Percentiles rank a stretch among this genome's conserved stretches.
Conservation (phyloP, 305 asterid genomes). For the Rubia peregrina region DNA sequence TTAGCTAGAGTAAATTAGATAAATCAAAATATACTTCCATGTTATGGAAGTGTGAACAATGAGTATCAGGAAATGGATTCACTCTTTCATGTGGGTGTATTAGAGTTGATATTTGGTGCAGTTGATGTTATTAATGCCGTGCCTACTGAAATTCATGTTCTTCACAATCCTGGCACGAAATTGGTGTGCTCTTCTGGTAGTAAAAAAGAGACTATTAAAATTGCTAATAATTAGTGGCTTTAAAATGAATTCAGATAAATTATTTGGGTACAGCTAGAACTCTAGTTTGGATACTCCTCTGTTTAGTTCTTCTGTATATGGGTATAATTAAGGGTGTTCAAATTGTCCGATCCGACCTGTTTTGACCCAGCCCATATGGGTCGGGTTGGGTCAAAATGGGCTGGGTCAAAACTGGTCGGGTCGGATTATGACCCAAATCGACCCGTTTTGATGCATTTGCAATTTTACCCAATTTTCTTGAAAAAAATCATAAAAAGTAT, state of each 20-base stretch:
- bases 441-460: too few relatives aligned
- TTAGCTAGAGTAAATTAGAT: neutral
- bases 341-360: too few relatives aligned
- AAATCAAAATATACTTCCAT: neutral
- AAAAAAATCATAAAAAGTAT: too few relatives aligned
- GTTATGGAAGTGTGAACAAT: neutral
- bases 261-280: neutral
- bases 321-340: too few relatives aligned
- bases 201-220: neutral
- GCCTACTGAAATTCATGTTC: neutral
- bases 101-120: neutral
- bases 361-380: too few relatives aligned
- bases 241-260: neutral
- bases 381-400: too few relatives aligned
- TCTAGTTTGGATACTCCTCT: neutral
- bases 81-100: neutral
- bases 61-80: neutral
- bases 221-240: neutral
- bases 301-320: neutral
- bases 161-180: neutral
- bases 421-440: too few relatives aligned
- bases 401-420: too few relatives aligned
- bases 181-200: neutral
- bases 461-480: too few relatives aligned
- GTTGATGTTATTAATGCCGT: neutral